Evolutionary conservation across 805 yeast genomes (phyloP).

Genomic region (Zygosaccharomyces siamensis): DNA sequence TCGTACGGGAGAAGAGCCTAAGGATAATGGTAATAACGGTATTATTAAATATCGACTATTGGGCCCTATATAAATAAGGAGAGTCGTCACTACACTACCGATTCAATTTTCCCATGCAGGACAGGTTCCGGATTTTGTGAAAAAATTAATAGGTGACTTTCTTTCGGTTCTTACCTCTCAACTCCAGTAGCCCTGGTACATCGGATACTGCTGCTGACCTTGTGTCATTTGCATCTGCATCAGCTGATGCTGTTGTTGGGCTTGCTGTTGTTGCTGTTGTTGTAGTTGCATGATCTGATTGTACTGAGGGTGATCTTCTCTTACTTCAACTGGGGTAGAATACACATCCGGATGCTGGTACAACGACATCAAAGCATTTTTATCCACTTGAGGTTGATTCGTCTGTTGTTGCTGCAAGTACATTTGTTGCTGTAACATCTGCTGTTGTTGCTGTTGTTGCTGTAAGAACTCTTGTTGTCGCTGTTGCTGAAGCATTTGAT

Average conservation of each 20-base stretch:
- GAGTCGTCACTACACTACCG: too few species aligned
- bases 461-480: background rate
- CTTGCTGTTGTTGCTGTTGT: conserved; percentile 7
- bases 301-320: conserved; percentile 29
- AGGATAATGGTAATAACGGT: background rate
- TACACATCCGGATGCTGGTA: conserved; percentile 30
- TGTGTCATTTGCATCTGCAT: conserved; percentile 16
- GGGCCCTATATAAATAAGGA: too few species aligned
- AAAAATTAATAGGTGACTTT: too few species aligned
- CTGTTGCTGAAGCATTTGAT: conserved; percentile 5
- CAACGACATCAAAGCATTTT: conserved; percentile 26
- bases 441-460: conserved; percentile 5
- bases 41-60: background rate
- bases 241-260: conserved; percentile 12
- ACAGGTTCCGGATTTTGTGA: too few species aligned
- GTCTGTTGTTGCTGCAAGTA: conserved; percentile 5
- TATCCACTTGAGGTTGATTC: conserved; percentile 20
- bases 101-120: too few species aligned
- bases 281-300: conserved; percentile 23
- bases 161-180: background rate
- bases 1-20: background rate
- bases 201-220: conserved; percentile 16
- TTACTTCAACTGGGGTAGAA: conserved; percentile 30
- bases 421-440: conserved; percentile 9
- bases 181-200: conserved; percentile 14